A percentile compares a stretch with the other conserved stretches of the same genome.
These are phyloP conservation scores for Cladosporium sp. DNA, from an alignment of 2,329 filamentous ascomycete species.

Conservation along the genomic window DNA sequence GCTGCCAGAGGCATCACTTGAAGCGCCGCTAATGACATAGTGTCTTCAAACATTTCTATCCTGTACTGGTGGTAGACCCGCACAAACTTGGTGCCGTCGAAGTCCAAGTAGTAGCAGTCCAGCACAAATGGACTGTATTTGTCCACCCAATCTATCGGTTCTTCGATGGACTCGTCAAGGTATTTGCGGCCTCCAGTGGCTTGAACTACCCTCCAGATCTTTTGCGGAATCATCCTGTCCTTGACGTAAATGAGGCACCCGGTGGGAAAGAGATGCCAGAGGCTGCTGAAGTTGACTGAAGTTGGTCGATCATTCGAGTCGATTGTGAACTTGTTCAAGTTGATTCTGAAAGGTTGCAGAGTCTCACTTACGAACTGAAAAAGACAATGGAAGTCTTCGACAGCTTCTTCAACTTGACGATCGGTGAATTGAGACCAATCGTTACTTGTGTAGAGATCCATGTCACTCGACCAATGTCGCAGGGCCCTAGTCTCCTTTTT, in stretches of 20 bases:
- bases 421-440: not conserved
- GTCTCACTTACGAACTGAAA: not conserved
- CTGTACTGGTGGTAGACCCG: not conserved
- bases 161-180: not conserved
- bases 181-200: constrained; percentile 4
- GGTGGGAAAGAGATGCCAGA: constrained; percentile 1
- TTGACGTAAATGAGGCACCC: not conserved
- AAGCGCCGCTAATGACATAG: not conserved
- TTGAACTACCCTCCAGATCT: not conserved
- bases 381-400: not conserved
- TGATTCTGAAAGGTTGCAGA: not conserved
- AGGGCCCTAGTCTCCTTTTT: too few relatives aligned
- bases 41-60: not conserved
- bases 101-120: constrained; percentile 3
- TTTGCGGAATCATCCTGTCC: not conserved
- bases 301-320: not conserved
- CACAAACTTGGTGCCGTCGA: not conserved
- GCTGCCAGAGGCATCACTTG: not conserved
- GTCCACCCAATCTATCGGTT: not conserved
- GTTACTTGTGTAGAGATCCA: not conserved
- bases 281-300: not conserved
- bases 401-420: not conserved
- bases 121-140: not conserved
- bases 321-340: not conserved
- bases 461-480: not conserved